Conservation (phyloP, 805 yeast species). For the Candida pini region DNA sequence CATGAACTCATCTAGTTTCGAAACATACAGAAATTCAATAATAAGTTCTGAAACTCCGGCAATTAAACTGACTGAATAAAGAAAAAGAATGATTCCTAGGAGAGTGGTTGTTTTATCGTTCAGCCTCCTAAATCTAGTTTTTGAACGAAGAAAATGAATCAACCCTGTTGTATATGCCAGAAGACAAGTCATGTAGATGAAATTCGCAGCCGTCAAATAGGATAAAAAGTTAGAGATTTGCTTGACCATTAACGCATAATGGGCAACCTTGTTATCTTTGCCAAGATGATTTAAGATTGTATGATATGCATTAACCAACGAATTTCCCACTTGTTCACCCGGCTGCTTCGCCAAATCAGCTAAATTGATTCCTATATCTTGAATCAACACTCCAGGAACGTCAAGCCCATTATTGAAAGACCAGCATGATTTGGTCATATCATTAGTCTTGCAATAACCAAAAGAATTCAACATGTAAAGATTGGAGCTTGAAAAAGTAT, state of each 20-base stretch:
- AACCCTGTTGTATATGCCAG: slow-evolving; percentile 13
- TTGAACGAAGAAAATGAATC: slow-evolving; percentile 12
- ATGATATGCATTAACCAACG: slow-evolving; percentile 36
- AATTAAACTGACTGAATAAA: slow-evolving; percentile 7
- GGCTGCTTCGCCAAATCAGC: slow-evolving; percentile 35
- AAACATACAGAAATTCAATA: slow-evolving; percentile 12
- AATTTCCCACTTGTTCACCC: slow-evolving; percentile 33
- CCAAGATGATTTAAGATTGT: slow-evolving; percentile 27
- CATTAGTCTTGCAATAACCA: slow-evolving; percentile 43
- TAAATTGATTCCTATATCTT: slow-evolving; percentile 46
- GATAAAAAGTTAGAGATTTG: slow-evolving; percentile 14
- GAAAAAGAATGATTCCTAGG: slow-evolving; percentile 5
- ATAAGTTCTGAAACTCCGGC: slow-evolving; percentile 8
- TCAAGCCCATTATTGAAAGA: slow-evolving; percentile 38
- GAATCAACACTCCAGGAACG: slow-evolving; percentile 38
- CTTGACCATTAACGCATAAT: slow-evolving; percentile 13
- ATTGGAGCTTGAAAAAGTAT: slow-evolving; percentile 39
- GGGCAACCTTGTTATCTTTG: slow-evolving; percentile 13
- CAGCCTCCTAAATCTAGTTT: slow-evolving; percentile 6
- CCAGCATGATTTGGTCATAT: slow-evolving; percentile 25
- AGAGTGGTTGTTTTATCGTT: slow-evolving; percentile 4
- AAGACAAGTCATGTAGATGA: slow-evolving; percentile 8
- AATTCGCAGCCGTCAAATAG: slow-evolving; percentile 4
- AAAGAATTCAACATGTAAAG: slow-evolving; percentile 38
- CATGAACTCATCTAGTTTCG: slow-evolving; percentile 12